phyloP scores from a whole-genome alignment of 2,329 filamentous ascomycete genomes.

The Botrytis pseudocinerea region DNA sequence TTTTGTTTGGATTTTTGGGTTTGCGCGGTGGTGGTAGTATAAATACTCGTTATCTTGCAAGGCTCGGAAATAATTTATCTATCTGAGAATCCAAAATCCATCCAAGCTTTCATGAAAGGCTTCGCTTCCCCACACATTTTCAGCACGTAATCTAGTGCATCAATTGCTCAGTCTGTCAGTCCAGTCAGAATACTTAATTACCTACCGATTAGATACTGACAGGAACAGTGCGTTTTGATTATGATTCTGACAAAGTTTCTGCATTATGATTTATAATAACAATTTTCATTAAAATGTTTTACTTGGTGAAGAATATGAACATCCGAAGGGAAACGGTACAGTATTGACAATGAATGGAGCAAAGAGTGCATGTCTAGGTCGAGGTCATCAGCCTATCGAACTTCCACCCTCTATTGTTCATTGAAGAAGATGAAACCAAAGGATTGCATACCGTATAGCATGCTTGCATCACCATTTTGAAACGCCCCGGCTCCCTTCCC shows the following conservation, averaged over 20 bases:
- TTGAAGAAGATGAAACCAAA: not conserved
- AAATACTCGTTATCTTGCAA: not conserved
- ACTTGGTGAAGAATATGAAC: not conserved
- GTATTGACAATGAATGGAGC: not conserved
- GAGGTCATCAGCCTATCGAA: not conserved
- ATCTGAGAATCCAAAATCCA: not conserved
- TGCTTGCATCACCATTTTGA: not conserved
- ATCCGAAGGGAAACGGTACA: not conserved
- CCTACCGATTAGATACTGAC: not conserved
- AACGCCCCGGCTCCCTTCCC: not conserved
- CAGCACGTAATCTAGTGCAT: constrained; percentile 11
- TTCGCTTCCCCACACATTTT: constrained; percentile 18
- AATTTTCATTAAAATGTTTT: not conserved
- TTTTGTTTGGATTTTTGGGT: not conserved
- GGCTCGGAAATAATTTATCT: constrained; percentile 7
- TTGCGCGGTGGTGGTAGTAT: constrained; percentile 7
- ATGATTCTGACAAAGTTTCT: not conserved
- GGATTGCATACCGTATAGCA: not conserved
- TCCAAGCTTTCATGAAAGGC: not conserved
- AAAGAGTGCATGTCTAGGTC: not conserved
- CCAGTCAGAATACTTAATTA: not conserved
- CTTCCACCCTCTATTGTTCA: not conserved
- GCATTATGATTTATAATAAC: not conserved
- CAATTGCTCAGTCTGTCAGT: constrained; percentile 13
- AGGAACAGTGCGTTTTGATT: not conserved